Evolutionary conservation across 192 early-diverging fungal genomes (phyloP).

Genomic region (Mortierella hygrophila): DNA sequence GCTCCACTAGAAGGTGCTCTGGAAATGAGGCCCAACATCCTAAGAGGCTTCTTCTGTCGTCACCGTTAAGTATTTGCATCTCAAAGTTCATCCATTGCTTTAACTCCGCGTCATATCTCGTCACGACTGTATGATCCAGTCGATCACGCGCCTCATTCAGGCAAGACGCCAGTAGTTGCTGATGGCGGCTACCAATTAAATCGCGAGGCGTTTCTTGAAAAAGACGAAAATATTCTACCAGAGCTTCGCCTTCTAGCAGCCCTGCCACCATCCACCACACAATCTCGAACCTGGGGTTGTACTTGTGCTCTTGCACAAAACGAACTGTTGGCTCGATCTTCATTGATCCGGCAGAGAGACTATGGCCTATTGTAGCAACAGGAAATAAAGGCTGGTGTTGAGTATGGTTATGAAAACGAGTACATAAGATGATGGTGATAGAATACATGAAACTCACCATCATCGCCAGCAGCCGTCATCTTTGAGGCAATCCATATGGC

Average conservation of each 20-base stretch:
- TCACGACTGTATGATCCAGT: neutral
- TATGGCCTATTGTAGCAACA: no score
- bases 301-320: conserved; percentile 17
- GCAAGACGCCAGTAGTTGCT: conserved; percentile 9
- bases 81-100: conserved; percentile 1
- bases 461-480: no score
- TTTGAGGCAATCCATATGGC: conserved; percentile 8
- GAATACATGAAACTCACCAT: no score
- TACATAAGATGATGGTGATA: no score
- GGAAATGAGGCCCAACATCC: conserved; percentile 8
- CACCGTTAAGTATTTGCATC: neutral
- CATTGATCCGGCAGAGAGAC: conserved; percentile 14
- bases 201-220: conserved; percentile 11
- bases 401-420: no score
- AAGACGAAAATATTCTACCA: neutral
- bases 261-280: conserved; percentile 44
- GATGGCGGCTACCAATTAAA: conserved; percentile 21
- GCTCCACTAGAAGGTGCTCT: neutral
- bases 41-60: neutral
- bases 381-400: no score
- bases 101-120: neutral
- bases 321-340: neutral
- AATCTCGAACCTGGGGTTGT: conserved; percentile 33
- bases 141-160: conserved; percentile 17
- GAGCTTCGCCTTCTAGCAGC: conserved; percentile 3